These are phyloP conservation scores for Mycena leptocephala DNA, from an alignment of 768 basidiomycete genomes.

Conservation along the genomic window DNA sequence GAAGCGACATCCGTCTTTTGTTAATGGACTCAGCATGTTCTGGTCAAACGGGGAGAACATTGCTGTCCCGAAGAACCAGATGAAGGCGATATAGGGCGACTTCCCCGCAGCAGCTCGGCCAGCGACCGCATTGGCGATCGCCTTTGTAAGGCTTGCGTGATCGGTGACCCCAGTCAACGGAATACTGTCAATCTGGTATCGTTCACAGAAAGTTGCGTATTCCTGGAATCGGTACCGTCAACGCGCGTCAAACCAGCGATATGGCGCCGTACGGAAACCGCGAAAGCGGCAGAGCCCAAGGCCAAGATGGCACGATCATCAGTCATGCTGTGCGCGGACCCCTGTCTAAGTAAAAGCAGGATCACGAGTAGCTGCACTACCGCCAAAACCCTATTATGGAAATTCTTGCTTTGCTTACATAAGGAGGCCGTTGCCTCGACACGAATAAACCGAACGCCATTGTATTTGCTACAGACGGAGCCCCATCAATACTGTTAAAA, in stretches of 20 bases:
- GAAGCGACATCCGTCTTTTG: slow-evolving; percentile 31
- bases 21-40: slow-evolving; percentile 31
- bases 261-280: slow-evolving; percentile 20
- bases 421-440: too few relatives aligned
- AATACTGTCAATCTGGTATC: slow-evolving; percentile 28
- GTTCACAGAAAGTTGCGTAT: slow-evolving; percentile 16
- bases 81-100: slow-evolving; percentile 30
- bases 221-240: too few relatives aligned
- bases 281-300: slow-evolving; percentile 19
- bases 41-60: slow-evolving; percentile 21
- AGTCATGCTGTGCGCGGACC: slow-evolving; percentile 8
- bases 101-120: slow-evolving; percentile 24
- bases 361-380: too few relatives aligned
- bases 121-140: slow-evolving; percentile 22
- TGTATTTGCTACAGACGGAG: too few relatives aligned
- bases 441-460: too few relatives aligned
- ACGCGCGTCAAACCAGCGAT: not conserved
- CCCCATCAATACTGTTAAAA: too few relatives aligned
- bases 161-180: slow-evolving; percentile 10
- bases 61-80: slow-evolving; percentile 29
- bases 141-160: not conserved
- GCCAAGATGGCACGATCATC: slow-evolving; percentile 26
- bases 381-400: too few relatives aligned
- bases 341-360: too few relatives aligned
- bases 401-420: too few relatives aligned